These are phyloP conservation scores for Colletotrichum coccodes DNA, from an alignment of 2,329 filamentous ascomycete species.

Conservation along the genomic window DNA sequence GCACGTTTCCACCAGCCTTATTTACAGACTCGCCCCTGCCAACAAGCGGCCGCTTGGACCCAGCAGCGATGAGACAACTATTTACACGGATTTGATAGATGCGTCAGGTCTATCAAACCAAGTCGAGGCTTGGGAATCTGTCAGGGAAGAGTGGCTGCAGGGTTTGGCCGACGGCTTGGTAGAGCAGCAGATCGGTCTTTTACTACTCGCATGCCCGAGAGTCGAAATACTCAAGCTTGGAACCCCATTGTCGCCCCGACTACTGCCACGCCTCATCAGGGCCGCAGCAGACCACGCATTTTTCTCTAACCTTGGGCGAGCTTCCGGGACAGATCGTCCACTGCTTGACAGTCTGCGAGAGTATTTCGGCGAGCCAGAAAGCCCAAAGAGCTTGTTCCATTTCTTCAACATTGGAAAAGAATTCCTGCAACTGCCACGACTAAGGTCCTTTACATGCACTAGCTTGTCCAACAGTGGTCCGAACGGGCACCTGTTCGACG, in stretches of 20 bases:
- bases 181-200: constrained; percentile 6
- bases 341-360: not conserved
- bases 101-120: not conserved
- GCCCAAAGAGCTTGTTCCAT: constrained; percentile 5
- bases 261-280: constrained; percentile 2
- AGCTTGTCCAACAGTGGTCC: constrained; percentile 2
- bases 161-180: not conserved
- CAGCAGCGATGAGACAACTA: not conserved
- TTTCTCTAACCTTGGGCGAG: not conserved
- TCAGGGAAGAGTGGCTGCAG: not conserved
- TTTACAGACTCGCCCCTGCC: constrained; percentile 1
- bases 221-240: not conserved
- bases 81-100: not conserved
- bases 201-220: not conserved
- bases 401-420: constrained; percentile 13
- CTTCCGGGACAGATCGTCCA: not conserved
- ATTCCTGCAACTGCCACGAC: not conserved
- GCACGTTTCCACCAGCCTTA: constrained; percentile 7
- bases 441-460: not conserved
- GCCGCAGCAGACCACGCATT: not conserved
- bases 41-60: constrained; percentile 3
- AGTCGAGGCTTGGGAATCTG: not conserved
- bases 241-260: not conserved
- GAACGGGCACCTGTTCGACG: constrained; percentile 3
- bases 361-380: constrained; percentile 1